Evolutionary conservation across 2,329 filamentous ascomycete species (phyloP).

Genomic region (Septoria petroselini): DNA sequence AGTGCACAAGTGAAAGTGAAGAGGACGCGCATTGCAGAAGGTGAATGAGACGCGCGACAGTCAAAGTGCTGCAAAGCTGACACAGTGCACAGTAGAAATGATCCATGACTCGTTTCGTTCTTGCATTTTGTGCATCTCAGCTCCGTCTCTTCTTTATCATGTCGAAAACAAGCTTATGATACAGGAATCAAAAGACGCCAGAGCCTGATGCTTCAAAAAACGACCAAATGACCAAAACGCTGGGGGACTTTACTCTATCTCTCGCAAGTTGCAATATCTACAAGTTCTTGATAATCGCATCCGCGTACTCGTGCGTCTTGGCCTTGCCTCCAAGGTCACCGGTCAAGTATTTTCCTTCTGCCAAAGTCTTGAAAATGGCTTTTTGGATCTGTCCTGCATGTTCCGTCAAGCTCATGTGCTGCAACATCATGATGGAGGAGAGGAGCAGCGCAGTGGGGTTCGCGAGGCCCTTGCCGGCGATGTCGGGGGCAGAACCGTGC

Average conservation of each 20-base stretch:
- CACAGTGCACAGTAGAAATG: too few species aligned
- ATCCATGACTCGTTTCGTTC: too few species aligned
- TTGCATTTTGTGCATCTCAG: too few species aligned
- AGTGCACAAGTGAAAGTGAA: too few species aligned
- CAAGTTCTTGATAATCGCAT: constrained; percentile 75
- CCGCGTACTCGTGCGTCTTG: constrained; percentile 92
- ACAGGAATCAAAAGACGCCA: constrained; percentile 6
- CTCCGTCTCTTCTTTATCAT: too few species aligned
- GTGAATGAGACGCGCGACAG: too few species aligned
- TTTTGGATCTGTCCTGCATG: constrained; percentile 86
- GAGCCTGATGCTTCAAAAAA: neutral
- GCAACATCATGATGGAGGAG: constrained; percentile 98
- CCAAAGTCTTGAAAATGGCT: constrained; percentile 90
- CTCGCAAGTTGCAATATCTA: constrained; percentile 19
- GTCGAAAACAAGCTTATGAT: constrained; percentile 3
- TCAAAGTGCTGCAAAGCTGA: too few species aligned
- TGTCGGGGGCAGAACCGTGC: constrained; percentile 94
- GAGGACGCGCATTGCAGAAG: too few species aligned
- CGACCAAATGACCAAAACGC: neutral
- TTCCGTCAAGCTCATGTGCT: constrained; percentile 88
- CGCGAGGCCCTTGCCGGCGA: constrained; percentile 90
- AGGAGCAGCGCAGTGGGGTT: constrained; percentile 96
- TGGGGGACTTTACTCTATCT: neutral
- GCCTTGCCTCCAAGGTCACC: constrained; percentile 94
- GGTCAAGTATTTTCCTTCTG: constrained; percentile 93